A percentile compares a stretch with the other conserved stretches of the same genome.
phyloP scores from a whole-genome alignment of 306 rosid genomes.

The Vachellia collinsii region DNA sequence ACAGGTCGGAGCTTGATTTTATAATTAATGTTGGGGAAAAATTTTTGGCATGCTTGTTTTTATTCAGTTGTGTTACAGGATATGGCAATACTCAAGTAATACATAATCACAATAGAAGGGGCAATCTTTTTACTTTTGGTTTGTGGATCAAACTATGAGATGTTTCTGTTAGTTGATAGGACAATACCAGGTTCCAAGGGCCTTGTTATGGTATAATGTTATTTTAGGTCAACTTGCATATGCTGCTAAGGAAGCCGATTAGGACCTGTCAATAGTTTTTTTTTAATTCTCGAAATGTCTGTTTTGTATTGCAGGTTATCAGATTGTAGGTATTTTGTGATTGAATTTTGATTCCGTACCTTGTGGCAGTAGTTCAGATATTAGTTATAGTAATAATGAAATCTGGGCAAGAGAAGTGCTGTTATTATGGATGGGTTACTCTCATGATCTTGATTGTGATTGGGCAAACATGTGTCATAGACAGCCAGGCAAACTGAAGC shows the following conservation, averaged over 20 bases:
- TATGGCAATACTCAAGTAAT: background rate
- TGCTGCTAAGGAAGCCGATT: conserved; percentile 7
- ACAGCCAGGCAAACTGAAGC: conserved; percentile 8
- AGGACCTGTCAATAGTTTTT: background rate
- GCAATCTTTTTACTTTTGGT: background rate
- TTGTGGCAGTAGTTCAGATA: background rate
- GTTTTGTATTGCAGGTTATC: background rate
- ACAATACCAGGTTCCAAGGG: background rate
- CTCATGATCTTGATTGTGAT: background rate
- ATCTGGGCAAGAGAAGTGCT: background rate
- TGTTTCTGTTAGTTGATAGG: background rate
- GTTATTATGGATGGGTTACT: background rate
- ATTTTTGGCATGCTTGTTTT: conserved; percentile 8
- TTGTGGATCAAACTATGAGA: conserved; percentile 5
- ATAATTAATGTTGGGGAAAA: conserved; percentile 2
- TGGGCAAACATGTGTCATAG: background rate
- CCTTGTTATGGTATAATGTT: conserved; percentile 7
- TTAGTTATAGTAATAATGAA: background rate
- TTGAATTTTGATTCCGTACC: background rate
- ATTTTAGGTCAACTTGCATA: conserved; percentile 9
- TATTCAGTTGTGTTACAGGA: conserved; percentile 2
- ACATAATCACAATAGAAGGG: background rate
- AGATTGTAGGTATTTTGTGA: background rate
- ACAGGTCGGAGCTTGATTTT: background rate
- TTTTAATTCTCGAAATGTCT: background rate